Percentiles rank a stretch among this genome's conserved stretches.
phyloP scores from a whole-genome alignment of 768 basidiomycete species.

The Agrocybe pediades region DNA sequence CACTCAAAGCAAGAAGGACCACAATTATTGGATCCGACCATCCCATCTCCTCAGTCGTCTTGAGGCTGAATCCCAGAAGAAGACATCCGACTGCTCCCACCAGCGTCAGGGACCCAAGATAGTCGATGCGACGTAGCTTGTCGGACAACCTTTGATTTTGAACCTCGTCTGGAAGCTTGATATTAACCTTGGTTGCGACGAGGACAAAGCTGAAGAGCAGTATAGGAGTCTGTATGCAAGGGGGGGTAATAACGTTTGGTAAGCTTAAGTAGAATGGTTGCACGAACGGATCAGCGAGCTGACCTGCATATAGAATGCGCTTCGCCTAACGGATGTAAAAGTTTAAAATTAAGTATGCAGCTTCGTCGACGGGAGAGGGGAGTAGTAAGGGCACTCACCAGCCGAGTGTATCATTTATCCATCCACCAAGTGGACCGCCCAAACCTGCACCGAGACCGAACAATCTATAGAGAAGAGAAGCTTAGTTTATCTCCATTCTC shows the following conservation, averaged over 20 bases:
- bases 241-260: constrained; percentile 9
- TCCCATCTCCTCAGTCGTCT: constrained; percentile 74
- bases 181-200: constrained; percentile 77
- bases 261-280: constrained; percentile 2
- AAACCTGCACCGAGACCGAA: constrained; percentile 84
- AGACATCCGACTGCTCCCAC: constrained; percentile 70
- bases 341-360: constrained; percentile 9
- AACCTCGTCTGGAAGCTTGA: constrained; percentile 68
- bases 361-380: constrained; percentile 1
- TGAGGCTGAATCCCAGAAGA: constrained; percentile 75
- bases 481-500: constrained; percentile 2
- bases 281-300: constrained; percentile 48
- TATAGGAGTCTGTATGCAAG: constrained; percentile 67
- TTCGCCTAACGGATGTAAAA: constrained; percentile 54
- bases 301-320: constrained; percentile 89
- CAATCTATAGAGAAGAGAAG: constrained; percentile 45
- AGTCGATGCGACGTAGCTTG: constrained; percentile 82
- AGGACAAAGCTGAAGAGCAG: constrained; percentile 70
- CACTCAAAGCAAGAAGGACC: constrained; percentile 62
- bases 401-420: constrained; percentile 83
- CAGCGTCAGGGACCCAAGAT: constrained; percentile 80
- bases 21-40: constrained; percentile 77
- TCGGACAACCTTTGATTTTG: constrained; percentile 57
- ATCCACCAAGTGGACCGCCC: constrained; percentile 81
- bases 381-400: constrained; percentile 55